Base-by-base conservation (phyloP, 139 green algal species). In the Micractinium sp. region DNA sequence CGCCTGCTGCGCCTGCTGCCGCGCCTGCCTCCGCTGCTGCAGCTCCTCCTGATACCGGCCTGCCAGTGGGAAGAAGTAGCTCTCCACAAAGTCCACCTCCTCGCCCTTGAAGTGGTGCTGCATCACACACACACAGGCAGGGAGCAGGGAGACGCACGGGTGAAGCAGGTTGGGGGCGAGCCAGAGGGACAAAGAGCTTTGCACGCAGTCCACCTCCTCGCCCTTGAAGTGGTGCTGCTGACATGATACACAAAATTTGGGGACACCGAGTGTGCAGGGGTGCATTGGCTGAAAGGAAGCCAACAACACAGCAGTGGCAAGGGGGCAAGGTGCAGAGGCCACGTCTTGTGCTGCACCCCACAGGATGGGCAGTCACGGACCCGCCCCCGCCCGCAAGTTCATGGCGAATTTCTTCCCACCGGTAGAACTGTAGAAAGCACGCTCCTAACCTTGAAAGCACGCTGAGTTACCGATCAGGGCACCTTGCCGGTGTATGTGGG, bases 51-150 rank as follows among this genome's bases (percentile, higher is more conserved):
- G 71, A 33, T 47, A 4, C 66, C 29, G 83, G 66, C 66, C n/a
- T 36, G 35, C 41, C 77, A 19, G 33, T 22, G 90, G 90, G 79
- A 97, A 96, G n/a, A 97, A 91, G 89, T 95, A 97, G n/a, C 81
- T 89, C 89, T 97, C 91, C 80, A 96, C 92, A 83, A 97, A 97
- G 87, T 96, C 95, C 1, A 90, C 87, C 85, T 97, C 95, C 86
- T 95, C 89, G 3, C 92, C 94, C 38, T 90, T 82, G 76, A 89
- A 88, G 35, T 85, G 60, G 22, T 90, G 60, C 83, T 92, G 90
- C 69, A 81, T 20, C 29, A n/a, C 31, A n/a, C 31, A 25, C 20
- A 82, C 27, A 2, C 3, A 33, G 18, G 15, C 12, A 3, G 56
- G 33, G 35, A 4, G 15, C 2, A 19, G 14, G 19, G 29, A 16